Evolutionary conservation across 75 land plant species (phyloP).

Genomic region (Pseudotsuga menziesii): DNA sequence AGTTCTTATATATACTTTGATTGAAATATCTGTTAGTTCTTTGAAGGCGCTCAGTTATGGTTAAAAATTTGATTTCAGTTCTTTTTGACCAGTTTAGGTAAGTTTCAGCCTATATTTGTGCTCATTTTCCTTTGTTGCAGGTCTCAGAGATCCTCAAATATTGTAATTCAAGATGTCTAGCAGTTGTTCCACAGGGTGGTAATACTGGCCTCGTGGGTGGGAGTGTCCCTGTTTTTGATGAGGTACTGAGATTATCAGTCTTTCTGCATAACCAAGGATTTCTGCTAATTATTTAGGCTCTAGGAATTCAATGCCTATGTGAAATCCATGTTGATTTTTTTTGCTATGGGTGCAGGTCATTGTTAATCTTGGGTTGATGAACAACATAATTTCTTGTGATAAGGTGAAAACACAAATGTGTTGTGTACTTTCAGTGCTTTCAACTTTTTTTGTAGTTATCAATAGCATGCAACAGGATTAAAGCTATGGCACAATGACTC

Average conservation of each 20-base stretch:
- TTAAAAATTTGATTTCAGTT: not conserved
- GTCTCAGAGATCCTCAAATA: slow-evolving; percentile 79
- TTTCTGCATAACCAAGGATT: not conserved
- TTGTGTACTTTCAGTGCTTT: not conserved
- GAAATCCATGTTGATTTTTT: not conserved
- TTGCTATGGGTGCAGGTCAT: slow-evolving; percentile 62
- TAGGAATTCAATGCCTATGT: not conserved
- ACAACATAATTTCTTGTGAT: slow-evolving; percentile 81
- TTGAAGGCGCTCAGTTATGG: not conserved
- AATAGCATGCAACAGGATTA: not conserved
- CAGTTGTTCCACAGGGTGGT: slow-evolving; percentile 99
- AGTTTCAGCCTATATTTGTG: not conserved
- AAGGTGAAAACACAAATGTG: slow-evolving; percentile 46
- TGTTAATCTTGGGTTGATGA: slow-evolving; percentile 77
- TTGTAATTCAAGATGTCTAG: slow-evolving; percentile 69
- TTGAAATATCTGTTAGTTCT: no score
- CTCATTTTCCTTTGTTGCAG: slow-evolving; percentile 29
- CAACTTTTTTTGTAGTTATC: not conserved
- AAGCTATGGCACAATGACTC: not conserved
- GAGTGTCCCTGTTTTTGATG: slow-evolving; percentile 96
- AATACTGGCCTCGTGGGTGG: slow-evolving; percentile 99
- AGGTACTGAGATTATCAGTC: slow-evolving; percentile 40
- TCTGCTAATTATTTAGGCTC: not conserved
- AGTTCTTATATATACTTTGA: no score
- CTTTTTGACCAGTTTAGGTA: not conserved